Evolutionary conservation across 768 basidiomycete species (phyloP), one percentile per base, ranked within the genome.

Genomic region (Russula griseocarnosa): DNA sequence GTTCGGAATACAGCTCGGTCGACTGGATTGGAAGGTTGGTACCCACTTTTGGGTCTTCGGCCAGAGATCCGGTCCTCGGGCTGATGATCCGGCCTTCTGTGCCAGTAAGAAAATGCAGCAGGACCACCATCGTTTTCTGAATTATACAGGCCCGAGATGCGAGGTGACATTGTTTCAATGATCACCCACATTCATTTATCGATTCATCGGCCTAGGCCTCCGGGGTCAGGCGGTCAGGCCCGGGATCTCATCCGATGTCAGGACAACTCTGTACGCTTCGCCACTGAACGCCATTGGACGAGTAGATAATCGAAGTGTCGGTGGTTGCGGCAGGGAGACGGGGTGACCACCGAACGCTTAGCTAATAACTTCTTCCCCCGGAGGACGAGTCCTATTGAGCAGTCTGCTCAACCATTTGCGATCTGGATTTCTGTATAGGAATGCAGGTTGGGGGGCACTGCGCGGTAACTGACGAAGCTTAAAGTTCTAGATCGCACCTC

Each of bases 401-500:
- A 44, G 38, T 42, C 50, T 36, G 36, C 36, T 36, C 11, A 30
- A 30, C 51, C 44, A 20, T 46, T 26, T 38, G 18, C 28, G 16
- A 46, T 44, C 30, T 32, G 8, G 24, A 60, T 53, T 32, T 38
- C 34, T 40, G 36, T 13, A 36, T 36, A 16, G 38, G 26, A 53
- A 24, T 14, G 24, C 51, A 55, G 22, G 61, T 56, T 62, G 36
- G 14, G 54, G 47, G 58, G 47, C 58, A 49, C 30, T 58, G 32
- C 44, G 24, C 44, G 32, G 32, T 44, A 54, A 4, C 22, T 2
- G 40, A 53, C 28, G 22, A n/a, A 42, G 22, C 14, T 53, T 16
- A 36, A 24, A 36, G 36, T 55, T n/a, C 51, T 53, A 42, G 46
- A 55, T 61, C 34, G 46, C 32, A 22, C 32, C 34, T 28, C 52